Evolutionary conservation across 2,329 filamentous ascomycete species (phyloP).

Genomic region (Penicillium griseofulvum): DNA sequence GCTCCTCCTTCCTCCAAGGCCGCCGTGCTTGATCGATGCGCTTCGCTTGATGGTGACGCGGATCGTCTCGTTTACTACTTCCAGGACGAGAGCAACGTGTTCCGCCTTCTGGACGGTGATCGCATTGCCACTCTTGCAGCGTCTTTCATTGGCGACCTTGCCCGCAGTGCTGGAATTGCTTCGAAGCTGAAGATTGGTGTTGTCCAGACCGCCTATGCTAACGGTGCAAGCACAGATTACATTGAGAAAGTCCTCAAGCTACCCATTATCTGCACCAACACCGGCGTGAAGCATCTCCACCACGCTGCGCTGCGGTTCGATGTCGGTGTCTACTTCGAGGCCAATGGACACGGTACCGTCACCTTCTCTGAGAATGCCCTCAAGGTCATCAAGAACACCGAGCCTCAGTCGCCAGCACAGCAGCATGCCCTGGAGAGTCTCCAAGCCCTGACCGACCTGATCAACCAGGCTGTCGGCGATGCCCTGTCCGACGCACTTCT

Average conservation of each 20-base stretch:
- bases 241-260: slow-evolving; percentile 84
- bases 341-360: slow-evolving; percentile 95
- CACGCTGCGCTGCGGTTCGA: slow-evolving; percentile 95
- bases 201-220: slow-evolving; percentile 96
- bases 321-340: slow-evolving; percentile 96
- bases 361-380: slow-evolving; percentile 86
- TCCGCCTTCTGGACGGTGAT: slow-evolving; percentile 93
- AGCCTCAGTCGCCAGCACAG: slow-evolving; percentile 88
- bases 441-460: slow-evolving; percentile 77
- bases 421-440: slow-evolving; percentile 85
- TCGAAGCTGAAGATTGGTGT: slow-evolving; percentile 86
- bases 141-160: slow-evolving; percentile 87
- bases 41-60: slow-evolving; percentile 91
- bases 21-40: slow-evolving; percentile 72
- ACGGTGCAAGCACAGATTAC: slow-evolving; percentile 90
- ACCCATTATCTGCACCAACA: slow-evolving; percentile 88
- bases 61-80: slow-evolving; percentile 97
- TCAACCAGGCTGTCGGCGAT: slow-evolving; percentile 98
- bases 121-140: slow-evolving; percentile 93
- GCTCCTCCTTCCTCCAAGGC: slow-evolving; percentile 81
- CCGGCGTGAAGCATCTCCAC: slow-evolving; percentile 95
- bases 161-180: slow-evolving; percentile 72
- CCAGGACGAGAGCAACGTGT: slow-evolving; percentile 74
- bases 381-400: slow-evolving; percentile 71
- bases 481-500: slow-evolving; percentile 94